phyloP scores from a whole-genome alignment of 1,139 yeast species.

The Hyphopichia fennica region DNA sequence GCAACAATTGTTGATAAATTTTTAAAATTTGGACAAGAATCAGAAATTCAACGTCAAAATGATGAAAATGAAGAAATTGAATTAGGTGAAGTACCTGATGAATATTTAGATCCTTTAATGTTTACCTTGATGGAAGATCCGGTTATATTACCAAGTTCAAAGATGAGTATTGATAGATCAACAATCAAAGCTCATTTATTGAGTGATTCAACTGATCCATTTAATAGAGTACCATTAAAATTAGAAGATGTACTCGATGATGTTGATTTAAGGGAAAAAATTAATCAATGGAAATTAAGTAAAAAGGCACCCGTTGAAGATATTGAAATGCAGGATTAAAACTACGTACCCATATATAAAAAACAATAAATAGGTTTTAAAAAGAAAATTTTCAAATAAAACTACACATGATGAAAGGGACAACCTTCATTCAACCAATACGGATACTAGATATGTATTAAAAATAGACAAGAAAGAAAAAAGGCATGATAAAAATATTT shows the following conservation, averaged over 20 bases:
- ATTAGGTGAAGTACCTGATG: slow-evolving; percentile 94
- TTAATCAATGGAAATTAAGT: slow-evolving; percentile 54
- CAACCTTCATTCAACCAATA: too few relatives aligned
- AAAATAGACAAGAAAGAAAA: not conserved
- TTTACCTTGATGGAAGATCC: slow-evolving; percentile 95
- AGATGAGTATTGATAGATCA: slow-evolving; percentile 79
- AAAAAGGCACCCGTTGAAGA: slow-evolving; percentile 24
- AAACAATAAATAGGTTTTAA: not conserved
- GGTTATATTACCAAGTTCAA: slow-evolving; percentile 84
- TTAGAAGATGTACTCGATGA: slow-evolving; percentile 86
- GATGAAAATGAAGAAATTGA: slow-evolving; percentile 85
- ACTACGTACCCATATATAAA: not conserved
- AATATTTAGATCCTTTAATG: slow-evolving; percentile 95
- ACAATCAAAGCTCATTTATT: slow-evolving; percentile 92
- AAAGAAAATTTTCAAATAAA: not conserved
- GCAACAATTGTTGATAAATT: slow-evolving; percentile 55
- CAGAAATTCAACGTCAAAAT: slow-evolving; percentile 57
- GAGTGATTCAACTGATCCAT: slow-evolving; percentile 96
- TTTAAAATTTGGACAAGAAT: slow-evolving; percentile 56
- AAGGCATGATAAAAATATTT: not conserved
- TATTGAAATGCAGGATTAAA: slow-evolving; percentile 15
- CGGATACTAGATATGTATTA: not conserved
- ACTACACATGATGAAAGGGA: too few relatives aligned
- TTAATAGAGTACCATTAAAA: slow-evolving; percentile 87
- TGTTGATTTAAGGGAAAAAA: slow-evolving; percentile 61